phyloP scores from a whole-genome alignment of 768 basidiomycete species.

The Boletus pseudopeckii region DNA sequence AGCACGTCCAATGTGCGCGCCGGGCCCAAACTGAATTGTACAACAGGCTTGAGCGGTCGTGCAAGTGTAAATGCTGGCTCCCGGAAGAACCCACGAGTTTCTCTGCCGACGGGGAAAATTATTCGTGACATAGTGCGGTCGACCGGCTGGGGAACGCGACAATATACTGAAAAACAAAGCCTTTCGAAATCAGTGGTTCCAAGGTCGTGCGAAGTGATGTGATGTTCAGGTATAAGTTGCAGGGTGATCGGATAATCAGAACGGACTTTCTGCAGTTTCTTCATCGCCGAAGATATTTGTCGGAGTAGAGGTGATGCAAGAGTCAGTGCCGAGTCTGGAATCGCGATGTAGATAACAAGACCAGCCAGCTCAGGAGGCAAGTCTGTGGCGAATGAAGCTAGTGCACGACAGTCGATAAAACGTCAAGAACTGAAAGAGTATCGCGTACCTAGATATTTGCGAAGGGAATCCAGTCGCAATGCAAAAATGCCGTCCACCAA shows the following conservation, averaged over 20 bases:
- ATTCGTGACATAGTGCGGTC: slow-evolving; percentile 58
- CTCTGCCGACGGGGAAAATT: slow-evolving; percentile 40
- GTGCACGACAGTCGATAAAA: slow-evolving; percentile 1
- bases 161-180: slow-evolving; percentile 66
- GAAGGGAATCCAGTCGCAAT: slow-evolving; percentile 65
- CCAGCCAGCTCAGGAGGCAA: slow-evolving; percentile 38
- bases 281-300: slow-evolving; percentile 61
- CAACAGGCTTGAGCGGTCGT: slow-evolving; percentile 36
- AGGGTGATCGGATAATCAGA: slow-evolving; percentile 53
- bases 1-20: slow-evolving; percentile 45
- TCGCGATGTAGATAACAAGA: slow-evolving; percentile 66
- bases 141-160: slow-evolving; percentile 60
- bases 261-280: slow-evolving; percentile 49
- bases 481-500: slow-evolving; percentile 56
- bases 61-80: slow-evolving; percentile 66
- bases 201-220: slow-evolving; percentile 39
- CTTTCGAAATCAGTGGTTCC: slow-evolving; percentile 36
- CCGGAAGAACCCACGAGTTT: slow-evolving; percentile 51
- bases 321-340: slow-evolving; percentile 58
- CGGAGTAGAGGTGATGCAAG: slow-evolving; percentile 66
- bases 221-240: slow-evolving; percentile 70
- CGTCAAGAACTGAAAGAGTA: not conserved
- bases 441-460: slow-evolving; percentile 58
- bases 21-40: slow-evolving; percentile 40
- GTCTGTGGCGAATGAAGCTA: slow-evolving; percentile 50